phyloP scores from a whole-genome alignment of 2,329 filamentous ascomycete genomes.

The Colletotrichum coccodes region DNA sequence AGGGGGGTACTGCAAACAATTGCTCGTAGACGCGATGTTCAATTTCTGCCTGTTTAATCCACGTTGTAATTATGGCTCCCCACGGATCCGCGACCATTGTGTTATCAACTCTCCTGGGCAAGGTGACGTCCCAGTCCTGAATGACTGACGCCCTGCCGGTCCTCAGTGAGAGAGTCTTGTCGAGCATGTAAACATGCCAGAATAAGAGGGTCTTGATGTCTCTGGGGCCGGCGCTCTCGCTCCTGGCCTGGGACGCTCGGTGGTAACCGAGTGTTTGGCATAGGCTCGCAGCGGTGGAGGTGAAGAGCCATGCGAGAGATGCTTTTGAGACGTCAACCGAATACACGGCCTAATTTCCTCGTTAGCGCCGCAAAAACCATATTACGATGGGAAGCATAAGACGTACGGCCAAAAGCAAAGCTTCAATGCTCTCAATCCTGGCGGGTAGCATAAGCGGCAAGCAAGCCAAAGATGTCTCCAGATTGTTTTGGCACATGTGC shows the following conservation, averaged over 20 bases:
- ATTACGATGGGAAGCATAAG: neutral
- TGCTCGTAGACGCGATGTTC: conserved; percentile 69
- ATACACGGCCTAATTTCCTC: conserved; percentile 60
- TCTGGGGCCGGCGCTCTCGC: conserved; percentile 41
- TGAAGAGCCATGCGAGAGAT: conserved; percentile 72
- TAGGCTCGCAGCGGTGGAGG: conserved; percentile 66
- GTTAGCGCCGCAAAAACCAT: neutral
- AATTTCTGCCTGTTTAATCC: conserved; percentile 65
- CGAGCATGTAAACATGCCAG: conserved; percentile 64
- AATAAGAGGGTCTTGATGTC: conserved; percentile 55
- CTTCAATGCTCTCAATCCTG: conserved; percentile 64
- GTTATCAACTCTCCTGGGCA: conserved; percentile 50
- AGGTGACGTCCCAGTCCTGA: conserved; percentile 68
- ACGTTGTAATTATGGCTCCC: conserved; percentile 59
- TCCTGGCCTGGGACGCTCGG: conserved; percentile 48
- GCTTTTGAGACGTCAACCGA: conserved; percentile 71
- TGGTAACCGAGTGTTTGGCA: conserved; percentile 73
- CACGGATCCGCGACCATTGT: conserved; percentile 51
- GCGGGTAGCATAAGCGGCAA: conserved; percentile 67
- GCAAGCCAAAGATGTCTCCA: conserved; percentile 61
- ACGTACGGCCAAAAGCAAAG: conserved; percentile 67
- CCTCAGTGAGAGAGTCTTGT: conserved; percentile 65
- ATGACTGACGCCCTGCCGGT: conserved; percentile 65
- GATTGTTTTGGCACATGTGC: conserved; percentile 56
- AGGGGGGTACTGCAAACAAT: conserved; percentile 40